Conservation (phyloP, 352 stramenopile species). For the Pseudoperonospora humuli region DNA sequence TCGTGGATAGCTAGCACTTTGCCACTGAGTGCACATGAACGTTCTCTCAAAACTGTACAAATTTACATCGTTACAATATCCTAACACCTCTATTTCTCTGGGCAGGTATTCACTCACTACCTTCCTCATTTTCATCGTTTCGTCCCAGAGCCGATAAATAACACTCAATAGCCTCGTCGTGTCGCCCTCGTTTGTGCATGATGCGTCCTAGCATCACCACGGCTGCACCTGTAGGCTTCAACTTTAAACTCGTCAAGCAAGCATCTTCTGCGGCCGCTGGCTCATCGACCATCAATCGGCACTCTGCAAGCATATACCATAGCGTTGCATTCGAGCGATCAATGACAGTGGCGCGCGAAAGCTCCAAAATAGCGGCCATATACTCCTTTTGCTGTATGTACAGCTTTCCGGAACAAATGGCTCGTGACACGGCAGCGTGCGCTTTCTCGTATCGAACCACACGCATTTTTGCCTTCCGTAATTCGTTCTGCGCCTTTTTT, state of each 20-base stretch:
- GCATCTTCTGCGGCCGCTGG: slow-evolving; percentile 41
- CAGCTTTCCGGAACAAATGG: slow-evolving; percentile 27
- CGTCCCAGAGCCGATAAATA: slow-evolving; percentile 54
- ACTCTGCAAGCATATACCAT: slow-evolving; percentile 52
- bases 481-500: slow-evolving; percentile 22
- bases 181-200: slow-evolving; percentile 38
- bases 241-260: slow-evolving; percentile 46
- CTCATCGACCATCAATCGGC: slow-evolving; percentile 39
- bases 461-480: slow-evolving; percentile 31
- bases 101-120: not conserved
- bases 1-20: too few species aligned
- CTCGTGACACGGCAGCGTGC: slow-evolving; percentile 32
- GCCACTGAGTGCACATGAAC: too few species aligned
- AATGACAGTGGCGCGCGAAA: slow-evolving; percentile 35
- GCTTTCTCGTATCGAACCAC: slow-evolving; percentile 43
- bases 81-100: not conserved
- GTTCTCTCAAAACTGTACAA: too few species aligned
- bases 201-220: slow-evolving; percentile 46
- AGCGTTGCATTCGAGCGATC: slow-evolving; percentile 41
- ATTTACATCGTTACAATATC: too few species aligned
- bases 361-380: slow-evolving; percentile 52
- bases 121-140: slow-evolving; percentile 23
- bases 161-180: slow-evolving; percentile 52
- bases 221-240: slow-evolving; percentile 26
- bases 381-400: slow-evolving; percentile 49